phyloP scores from a whole-genome alignment of 1,284 basidiomycete species.

The Sporisorium sorghi region DNA sequence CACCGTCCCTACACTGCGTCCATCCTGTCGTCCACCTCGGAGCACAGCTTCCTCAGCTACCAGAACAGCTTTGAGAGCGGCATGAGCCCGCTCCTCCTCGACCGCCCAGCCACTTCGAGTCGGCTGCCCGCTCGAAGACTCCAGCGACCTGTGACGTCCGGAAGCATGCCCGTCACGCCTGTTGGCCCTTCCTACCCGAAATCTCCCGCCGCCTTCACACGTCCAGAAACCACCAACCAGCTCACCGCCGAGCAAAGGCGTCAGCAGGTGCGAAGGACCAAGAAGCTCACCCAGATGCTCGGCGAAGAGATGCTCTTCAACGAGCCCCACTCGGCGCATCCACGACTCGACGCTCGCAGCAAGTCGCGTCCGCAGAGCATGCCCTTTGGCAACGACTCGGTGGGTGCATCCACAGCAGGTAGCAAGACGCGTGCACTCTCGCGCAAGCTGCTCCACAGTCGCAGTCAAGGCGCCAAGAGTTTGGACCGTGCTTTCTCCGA shows the following conservation, averaged over 20 bases:
- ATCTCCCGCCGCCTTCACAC: neutral
- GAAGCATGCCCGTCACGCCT: slow-evolving; percentile 14
- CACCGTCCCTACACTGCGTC: slow-evolving; percentile 45
- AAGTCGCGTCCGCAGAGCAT: slow-evolving; percentile 27
- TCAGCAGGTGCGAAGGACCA: slow-evolving; percentile 47
- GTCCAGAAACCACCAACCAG: slow-evolving; percentile 42
- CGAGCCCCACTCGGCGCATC: slow-evolving; percentile 2
- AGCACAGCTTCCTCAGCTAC: slow-evolving; percentile 35
- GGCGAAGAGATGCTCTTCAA: slow-evolving; percentile 52
- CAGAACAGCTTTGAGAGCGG: slow-evolving; percentile 46
- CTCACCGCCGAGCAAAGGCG: slow-evolving; percentile 45
- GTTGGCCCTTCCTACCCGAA: neutral
- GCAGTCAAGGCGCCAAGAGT: slow-evolving; percentile 24
- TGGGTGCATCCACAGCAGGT: slow-evolving; percentile 1
- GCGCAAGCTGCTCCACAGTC: slow-evolving; percentile 25
- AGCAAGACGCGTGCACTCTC: slow-evolving; percentile 27
- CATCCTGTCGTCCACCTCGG: slow-evolving; percentile 33
- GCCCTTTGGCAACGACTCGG: slow-evolving; percentile 8
- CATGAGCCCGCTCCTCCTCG: slow-evolving; percentile 35
- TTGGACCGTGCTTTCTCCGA: slow-evolving; percentile 21
- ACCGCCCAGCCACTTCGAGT: slow-evolving; percentile 3
- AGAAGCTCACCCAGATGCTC: slow-evolving; percentile 57
- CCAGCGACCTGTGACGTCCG: slow-evolving; percentile 18
- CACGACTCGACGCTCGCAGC: slow-evolving; percentile 1
- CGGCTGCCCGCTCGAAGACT: slow-evolving; percentile 1